Evolutionary conservation across 1,284 basidiomycete genomes (phyloP).

Genomic region (Fistulina hepatica): DNA sequence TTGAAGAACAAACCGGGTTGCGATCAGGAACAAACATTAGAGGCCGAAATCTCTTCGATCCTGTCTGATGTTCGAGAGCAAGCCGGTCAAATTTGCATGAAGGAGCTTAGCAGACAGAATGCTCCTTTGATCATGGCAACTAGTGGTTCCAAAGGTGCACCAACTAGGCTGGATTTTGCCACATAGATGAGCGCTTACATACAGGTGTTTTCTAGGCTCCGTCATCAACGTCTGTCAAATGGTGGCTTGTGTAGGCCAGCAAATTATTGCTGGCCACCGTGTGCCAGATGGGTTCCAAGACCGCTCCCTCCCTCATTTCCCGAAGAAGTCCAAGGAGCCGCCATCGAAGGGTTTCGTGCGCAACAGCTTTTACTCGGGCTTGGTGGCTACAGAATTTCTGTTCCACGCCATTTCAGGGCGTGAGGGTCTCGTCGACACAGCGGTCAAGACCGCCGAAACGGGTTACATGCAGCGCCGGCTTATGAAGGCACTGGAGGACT

Average conservation of each 20-base stretch:
- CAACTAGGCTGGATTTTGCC: neutral
- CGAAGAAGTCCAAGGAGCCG: conserved; percentile 94
- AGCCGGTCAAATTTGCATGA: conserved; percentile 98
- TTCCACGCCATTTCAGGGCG: conserved; percentile 99
- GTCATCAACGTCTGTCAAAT: conserved; percentile 99
- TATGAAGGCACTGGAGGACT: conserved; percentile 98
- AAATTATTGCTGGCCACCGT: conserved; percentile 97
- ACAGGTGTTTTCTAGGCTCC: conserved; percentile 66
- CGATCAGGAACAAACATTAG: conserved; percentile 93
- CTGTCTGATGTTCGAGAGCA: conserved; percentile 92
- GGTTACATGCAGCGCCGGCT: conserved; percentile 98
- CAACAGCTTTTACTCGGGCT: conserved; percentile 92
- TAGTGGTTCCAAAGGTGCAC: conserved; percentile 91
- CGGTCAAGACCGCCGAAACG: conserved; percentile 99
- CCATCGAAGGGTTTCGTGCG: conserved; percentile 98
- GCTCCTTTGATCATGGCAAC: conserved; percentile 99
- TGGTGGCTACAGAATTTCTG: conserved; percentile 94
- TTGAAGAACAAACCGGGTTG: conserved; percentile 96
- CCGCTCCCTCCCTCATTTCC: conserved; percentile 96
- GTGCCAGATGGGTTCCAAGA: conserved; percentile 99
- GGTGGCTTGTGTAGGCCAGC: conserved; percentile 99
- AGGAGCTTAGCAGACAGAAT: conserved; percentile 91
- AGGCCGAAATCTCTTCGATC: conserved; percentile 89
- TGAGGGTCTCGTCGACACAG: conserved; percentile 98
- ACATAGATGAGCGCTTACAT: conserved; percentile 2